phyloP scores from a whole-genome alignment of 2,329 filamentous ascomycete genomes.

The Sclerotinia nivalis region DNA sequence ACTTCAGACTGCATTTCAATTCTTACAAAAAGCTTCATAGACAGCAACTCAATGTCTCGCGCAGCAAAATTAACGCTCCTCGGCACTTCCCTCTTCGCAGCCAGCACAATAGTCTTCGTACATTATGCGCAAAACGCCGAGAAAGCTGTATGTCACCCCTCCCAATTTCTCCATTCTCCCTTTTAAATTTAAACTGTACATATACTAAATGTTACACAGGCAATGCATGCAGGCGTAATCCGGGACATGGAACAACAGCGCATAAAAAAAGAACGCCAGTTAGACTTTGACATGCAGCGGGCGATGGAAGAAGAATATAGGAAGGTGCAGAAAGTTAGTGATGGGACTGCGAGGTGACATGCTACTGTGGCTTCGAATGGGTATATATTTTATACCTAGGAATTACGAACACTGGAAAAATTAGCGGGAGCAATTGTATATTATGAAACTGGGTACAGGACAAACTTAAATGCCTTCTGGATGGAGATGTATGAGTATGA shows the following conservation, averaged over 20 bases:
- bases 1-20: not conserved
- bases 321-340: conserved; percentile 78
- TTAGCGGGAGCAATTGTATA: not conserved
- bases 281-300: conserved; percentile 92
- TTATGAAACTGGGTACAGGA: not conserved
- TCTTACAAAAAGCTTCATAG: not conserved
- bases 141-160: conserved; percentile 63
- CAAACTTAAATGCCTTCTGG: not conserved
- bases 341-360: conserved; percentile 39
- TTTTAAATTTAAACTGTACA: not conserved
- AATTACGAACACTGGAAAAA: not conserved
- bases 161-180: not conserved
- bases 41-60: conserved; percentile 68
- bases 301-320: conserved; percentile 85
- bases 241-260: conserved; percentile 94
- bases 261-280: conserved; percentile 83
- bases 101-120: conserved; percentile 77
- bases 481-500: conserved; percentile 2
- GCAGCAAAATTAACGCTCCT: conserved; percentile 84
- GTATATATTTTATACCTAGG: conserved; percentile 2
- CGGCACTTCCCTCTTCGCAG: conserved; percentile 73
- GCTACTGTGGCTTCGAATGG: not conserved
- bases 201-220: conserved; percentile 50
- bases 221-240: conserved; percentile 93
- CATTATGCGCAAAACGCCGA: conserved; percentile 87